Conservation (phyloP, 192 early-diverging fungal genomes). For the Entrophospora sp. region DNA sequence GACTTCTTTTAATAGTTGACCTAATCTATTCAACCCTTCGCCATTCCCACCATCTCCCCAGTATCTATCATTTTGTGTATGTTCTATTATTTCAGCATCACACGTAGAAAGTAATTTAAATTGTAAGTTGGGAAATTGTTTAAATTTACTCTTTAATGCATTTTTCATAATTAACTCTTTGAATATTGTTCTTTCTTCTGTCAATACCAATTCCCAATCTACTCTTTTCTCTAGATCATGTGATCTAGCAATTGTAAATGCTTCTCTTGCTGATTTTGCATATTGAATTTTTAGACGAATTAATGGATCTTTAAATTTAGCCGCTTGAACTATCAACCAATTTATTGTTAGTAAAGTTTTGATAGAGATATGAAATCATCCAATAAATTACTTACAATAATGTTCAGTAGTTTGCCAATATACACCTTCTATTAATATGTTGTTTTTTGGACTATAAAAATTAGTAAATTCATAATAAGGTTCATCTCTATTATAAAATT, state of each 20-base stretch:
- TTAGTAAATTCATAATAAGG: slow-evolving; percentile 35
- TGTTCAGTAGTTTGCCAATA: slow-evolving; percentile 36
- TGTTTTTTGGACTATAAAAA: slow-evolving; percentile 28
- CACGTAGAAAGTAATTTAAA: slow-evolving; percentile 27
- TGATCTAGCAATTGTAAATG: slow-evolving; percentile 34
- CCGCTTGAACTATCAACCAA: slow-evolving; percentile 6
- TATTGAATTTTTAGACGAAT: slow-evolving; percentile 23
- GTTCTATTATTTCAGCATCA: slow-evolving; percentile 18
- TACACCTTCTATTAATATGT: slow-evolving; percentile 17
- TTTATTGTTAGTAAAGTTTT: neutral
- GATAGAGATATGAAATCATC: neutral
- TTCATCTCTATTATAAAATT: slow-evolving; percentile 31
- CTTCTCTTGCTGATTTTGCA: slow-evolving; percentile 22
- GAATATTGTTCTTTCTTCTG: neutral
- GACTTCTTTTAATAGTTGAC: slow-evolving; percentile 22
- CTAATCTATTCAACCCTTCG: slow-evolving; percentile 30
- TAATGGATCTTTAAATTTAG: neutral
- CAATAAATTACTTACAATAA: slow-evolving; percentile 24
- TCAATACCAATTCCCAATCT: slow-evolving; percentile 32
- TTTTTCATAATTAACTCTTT: slow-evolving; percentile 35
- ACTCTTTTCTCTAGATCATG: slow-evolving; percentile 22
- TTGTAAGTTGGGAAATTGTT: slow-evolving; percentile 27
- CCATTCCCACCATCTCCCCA: slow-evolving; percentile 34
- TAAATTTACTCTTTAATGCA: slow-evolving; percentile 32
- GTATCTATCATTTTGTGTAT: slow-evolving; percentile 32